Evolutionary conservation across 805 yeast genomes (phyloP).

Genomic region (Yamadazyma philogaea): DNA sequence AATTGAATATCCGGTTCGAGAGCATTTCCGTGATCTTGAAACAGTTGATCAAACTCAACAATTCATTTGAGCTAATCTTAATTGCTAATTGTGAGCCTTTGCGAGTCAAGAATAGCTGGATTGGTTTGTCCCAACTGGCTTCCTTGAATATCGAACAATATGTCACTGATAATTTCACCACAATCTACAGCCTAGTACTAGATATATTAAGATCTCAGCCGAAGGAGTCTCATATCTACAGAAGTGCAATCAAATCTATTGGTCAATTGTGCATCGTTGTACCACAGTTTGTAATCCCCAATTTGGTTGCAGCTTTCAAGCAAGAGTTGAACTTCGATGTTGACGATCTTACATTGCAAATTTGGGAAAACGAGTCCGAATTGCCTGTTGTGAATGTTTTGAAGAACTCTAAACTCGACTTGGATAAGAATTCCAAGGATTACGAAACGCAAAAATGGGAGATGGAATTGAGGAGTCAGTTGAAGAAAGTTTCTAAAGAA

Average conservation of each 20-base stretch:
- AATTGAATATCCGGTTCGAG: constrained; percentile 4
- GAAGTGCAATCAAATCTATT: constrained; percentile 39
- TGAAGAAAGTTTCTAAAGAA: constrained; percentile 73
- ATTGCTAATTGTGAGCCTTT: constrained; percentile 27
- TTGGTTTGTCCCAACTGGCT: constrained; percentile 62
- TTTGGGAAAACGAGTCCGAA: constrained; percentile 69
- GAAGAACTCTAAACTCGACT: constrained; percentile 42
- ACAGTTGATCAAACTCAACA: constrained; percentile 9
- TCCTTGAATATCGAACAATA: constrained; percentile 60
- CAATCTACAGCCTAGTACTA: constrained; percentile 14
- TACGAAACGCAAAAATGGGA: constrained; percentile 91
- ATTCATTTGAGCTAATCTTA: constrained; percentile 24
- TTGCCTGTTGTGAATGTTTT: constrained; percentile 54
- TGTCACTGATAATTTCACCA: constrained; percentile 29
- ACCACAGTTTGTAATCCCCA: constrained; percentile 55
- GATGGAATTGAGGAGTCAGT: constrained; percentile 70
- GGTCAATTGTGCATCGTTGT: constrained; percentile 55
- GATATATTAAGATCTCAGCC: constrained; percentile 4
- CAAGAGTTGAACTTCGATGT: constrained; percentile 25
- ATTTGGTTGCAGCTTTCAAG: constrained; percentile 42
- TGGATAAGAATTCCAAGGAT: constrained; percentile 72
- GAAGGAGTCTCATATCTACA: constrained; percentile 6
- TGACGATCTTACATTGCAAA: constrained; percentile 49
- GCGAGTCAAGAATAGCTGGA: constrained; percentile 63
- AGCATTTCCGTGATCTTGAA: constrained; percentile 2